Evolutionary conservation across 1,284 basidiomycete genomes (phyloP).

Genomic region (Ustilago esculenta): DNA sequence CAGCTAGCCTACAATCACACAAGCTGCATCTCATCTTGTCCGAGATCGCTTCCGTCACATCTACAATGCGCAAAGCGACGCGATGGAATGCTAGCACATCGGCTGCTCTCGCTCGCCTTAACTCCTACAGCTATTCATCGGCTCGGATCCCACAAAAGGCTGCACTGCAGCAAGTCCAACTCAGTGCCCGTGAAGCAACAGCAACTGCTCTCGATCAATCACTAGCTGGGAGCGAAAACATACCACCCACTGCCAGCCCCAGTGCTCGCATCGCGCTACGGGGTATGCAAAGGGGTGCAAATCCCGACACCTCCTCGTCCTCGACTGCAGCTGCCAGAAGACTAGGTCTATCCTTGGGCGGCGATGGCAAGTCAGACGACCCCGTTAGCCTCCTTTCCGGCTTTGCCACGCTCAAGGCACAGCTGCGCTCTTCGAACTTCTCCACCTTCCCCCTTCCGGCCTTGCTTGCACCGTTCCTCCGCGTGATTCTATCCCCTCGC

Average conservation of each 20-base stretch:
- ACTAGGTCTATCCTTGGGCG: conserved; percentile 22
- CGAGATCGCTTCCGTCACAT: conserved; percentile 91
- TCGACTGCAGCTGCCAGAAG: conserved; percentile 23
- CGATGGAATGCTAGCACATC: conserved; percentile 51
- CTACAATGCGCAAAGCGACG: conserved; percentile 84
- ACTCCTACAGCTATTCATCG: conserved; percentile 46
- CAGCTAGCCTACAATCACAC: conserved; percentile 29
- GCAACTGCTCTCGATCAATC: neutral
- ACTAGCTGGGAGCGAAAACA: neutral
- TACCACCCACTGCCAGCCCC: conserved; percentile 1
- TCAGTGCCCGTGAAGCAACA: neutral
- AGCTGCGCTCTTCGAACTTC: conserved; percentile 68
- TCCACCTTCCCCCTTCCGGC: conserved; percentile 51
- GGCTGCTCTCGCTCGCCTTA: conserved; percentile 33
- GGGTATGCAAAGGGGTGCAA: conserved; percentile 29
- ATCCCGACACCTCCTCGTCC: conserved; percentile 14
- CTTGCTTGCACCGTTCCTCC: conserved; percentile 75
- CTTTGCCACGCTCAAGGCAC: conserved; percentile 85
- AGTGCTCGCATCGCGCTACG: conserved; percentile 34
- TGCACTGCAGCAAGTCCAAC: conserved; percentile 5
- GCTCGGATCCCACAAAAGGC: conserved; percentile 16
- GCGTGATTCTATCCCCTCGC: conserved; percentile 88
- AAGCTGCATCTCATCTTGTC: conserved; percentile 78
- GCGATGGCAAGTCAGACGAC: conserved; percentile 37
- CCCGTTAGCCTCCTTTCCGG: conserved; percentile 77